Conservation (phyloP, 768 basidiomycete species). For the Trametes meyenii region DNA sequence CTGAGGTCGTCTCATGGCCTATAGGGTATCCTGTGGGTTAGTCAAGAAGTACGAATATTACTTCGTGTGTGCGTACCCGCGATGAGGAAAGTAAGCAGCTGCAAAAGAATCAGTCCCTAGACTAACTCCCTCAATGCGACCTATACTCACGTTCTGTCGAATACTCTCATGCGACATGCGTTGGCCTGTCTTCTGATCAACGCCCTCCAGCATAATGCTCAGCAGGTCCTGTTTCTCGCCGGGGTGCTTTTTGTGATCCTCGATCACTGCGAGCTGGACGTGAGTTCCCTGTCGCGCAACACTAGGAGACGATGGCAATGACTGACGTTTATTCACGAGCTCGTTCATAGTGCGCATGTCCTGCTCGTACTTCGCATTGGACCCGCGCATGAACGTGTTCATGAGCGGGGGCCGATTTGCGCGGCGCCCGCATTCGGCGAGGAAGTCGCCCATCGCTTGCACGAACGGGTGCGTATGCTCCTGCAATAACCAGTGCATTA, state of each 20-base stretch:
- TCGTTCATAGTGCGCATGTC: conserved; percentile 46
- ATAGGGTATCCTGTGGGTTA: neutral
- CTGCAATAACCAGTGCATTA: conserved; percentile 17
- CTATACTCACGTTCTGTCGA: conserved; percentile 40
- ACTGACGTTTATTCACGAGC: conserved; percentile 44
- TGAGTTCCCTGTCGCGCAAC: neutral
- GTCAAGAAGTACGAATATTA: neutral
- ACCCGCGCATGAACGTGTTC: conserved; percentile 38
- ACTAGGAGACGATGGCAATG: too few species aligned
- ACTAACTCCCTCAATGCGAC: neutral
- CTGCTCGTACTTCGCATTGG: conserved; percentile 42
- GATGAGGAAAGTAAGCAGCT: conserved; percentile 54
- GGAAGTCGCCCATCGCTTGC: conserved; percentile 44
- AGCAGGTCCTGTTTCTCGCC: conserved; percentile 47
- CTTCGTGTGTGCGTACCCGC: conserved; percentile 37
- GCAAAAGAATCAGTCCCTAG: neutral
- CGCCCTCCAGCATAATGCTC: conserved; percentile 48
- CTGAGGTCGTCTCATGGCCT: conserved; percentile 45
- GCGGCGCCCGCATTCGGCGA: conserved; percentile 42
- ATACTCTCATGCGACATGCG: conserved; percentile 46
- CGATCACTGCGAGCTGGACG: conserved; percentile 37
- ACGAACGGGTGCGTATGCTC: conserved; percentile 43
- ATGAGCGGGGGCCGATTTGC: conserved; percentile 40
- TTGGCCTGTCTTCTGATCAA: conserved; percentile 48
- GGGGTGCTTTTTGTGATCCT: conserved; percentile 42